Evolutionary conservation across 768 basidiomycete species (phyloP).

Genomic region (Leccinum obscurum): DNA sequence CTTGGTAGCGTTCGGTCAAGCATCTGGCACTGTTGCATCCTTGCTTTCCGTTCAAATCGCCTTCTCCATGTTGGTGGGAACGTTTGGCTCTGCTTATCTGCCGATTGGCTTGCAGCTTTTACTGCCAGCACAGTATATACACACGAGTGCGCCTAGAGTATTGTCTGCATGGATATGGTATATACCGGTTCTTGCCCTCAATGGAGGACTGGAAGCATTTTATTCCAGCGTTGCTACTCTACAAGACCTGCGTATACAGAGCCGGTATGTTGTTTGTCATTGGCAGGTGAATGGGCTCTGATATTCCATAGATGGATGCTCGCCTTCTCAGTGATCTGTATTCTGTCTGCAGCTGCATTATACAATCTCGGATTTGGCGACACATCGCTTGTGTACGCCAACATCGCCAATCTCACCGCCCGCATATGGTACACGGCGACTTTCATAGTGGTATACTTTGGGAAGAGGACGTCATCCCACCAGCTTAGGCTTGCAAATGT

Average conservation of each 20-base stretch:
- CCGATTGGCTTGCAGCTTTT: conserved; percentile 66
- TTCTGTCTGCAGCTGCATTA: conserved; percentile 48
- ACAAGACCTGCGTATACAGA: conserved; percentile 66
- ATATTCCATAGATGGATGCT: conserved; percentile 64
- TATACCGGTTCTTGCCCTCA: conserved; percentile 85
- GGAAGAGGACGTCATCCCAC: conserved; percentile 14
- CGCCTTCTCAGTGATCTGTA: conserved; percentile 70
- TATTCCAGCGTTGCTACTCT: conserved; percentile 75
- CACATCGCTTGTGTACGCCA: conserved; percentile 72
- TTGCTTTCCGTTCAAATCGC: conserved; percentile 67
- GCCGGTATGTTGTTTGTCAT: conserved; percentile 42
- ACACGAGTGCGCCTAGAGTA: conserved; percentile 78
- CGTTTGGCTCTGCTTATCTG: conserved; percentile 77
- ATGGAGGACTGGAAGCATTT: conserved; percentile 92
- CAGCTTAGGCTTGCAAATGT: conserved; percentile 14
- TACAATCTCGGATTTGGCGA: conserved; percentile 58
- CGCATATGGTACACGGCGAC: conserved; percentile 60
- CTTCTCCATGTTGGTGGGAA: conserved; percentile 65
- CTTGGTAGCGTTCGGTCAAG: conserved; percentile 33
- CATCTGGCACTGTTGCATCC: conserved; percentile 53
- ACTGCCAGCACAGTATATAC: conserved; percentile 66
- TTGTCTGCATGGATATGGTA: conserved; percentile 83
- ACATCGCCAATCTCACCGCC: conserved; percentile 62
- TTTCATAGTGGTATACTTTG: conserved; percentile 54
- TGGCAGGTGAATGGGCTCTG: background rate